Conservation (phyloP, 139 green algal genomes). For the Eudorina sp. region DNA sequence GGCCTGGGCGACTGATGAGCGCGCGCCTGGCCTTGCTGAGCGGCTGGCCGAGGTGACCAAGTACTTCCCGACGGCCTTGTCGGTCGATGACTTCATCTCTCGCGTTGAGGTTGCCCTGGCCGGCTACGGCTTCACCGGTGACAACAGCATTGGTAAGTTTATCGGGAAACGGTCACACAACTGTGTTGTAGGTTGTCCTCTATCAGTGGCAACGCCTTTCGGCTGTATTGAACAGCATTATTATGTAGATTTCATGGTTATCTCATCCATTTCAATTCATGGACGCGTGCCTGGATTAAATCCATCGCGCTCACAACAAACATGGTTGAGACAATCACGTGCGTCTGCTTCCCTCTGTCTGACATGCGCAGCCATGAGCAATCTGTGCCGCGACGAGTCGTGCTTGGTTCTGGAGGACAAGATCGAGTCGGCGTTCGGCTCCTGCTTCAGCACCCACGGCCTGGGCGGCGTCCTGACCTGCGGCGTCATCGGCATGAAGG, state of each 20-base stretch:
- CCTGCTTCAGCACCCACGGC: constrained; percentile 85
- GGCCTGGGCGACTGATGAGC: not conserved
- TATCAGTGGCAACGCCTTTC: not conserved
- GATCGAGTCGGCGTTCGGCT: constrained; percentile 86
- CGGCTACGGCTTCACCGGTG: constrained; percentile 79
- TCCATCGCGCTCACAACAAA: not conserved
- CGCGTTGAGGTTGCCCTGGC: constrained; percentile 81
- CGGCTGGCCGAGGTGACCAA: constrained; percentile 55
- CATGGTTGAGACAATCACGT: not conserved
- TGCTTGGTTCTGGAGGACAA: constrained; percentile 81
- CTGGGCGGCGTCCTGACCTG: constrained; percentile 90
- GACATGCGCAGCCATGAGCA: constrained; percentile 75
- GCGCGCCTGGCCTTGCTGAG: constrained; percentile 34
- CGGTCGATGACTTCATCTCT: constrained; percentile 85
- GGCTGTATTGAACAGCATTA: not conserved
- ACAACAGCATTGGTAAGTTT: constrained; percentile 60
- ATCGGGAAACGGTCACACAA: not conserved
- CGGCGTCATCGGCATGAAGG: constrained; percentile 82
- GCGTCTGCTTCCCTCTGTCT: no score
- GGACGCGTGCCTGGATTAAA: not conserved
- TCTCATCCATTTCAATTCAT: not conserved
- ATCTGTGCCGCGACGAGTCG: constrained; percentile 93
- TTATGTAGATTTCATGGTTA: not conserved
- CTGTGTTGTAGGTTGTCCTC: not conserved
- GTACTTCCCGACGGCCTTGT: constrained; percentile 78